Evolutionary conservation across 345 rosid species (phyloP).

Genomic region (Passiflora organensis): DNA sequence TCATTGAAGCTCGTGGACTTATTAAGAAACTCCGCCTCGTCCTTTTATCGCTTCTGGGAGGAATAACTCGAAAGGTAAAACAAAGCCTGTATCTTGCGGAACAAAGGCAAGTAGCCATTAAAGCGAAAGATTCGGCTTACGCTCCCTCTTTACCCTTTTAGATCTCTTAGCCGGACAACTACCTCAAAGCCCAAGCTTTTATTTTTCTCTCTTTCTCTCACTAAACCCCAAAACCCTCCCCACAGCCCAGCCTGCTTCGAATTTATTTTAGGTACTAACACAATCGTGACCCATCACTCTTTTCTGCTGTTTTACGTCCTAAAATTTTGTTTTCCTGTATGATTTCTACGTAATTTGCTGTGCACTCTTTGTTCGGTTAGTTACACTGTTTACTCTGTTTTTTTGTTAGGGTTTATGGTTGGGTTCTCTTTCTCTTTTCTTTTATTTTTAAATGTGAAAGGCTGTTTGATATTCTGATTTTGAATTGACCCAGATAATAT

Average conservation of each 20-base stretch:
- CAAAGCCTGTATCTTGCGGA: no score
- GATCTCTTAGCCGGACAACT: constrained; percentile 5
- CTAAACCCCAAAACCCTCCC: constrained; percentile 5
- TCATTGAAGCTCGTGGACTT: no score
- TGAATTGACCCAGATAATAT: constrained; percentile 20
- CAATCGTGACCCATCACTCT: constrained; percentile 4
- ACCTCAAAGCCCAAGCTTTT: constrained; percentile 11
- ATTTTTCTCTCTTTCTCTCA: constrained; percentile 3
- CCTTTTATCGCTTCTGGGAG: no score
- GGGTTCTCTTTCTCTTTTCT: neutral
- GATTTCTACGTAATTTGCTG: neutral
- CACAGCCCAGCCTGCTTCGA: no score
- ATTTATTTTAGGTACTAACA: constrained; percentile 25
- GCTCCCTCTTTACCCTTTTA: no score
- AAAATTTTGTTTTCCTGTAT: neutral
- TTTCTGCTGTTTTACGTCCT: neutral
- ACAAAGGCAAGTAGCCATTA: no score
- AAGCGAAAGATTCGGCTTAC: no score
- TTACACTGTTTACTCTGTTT: neutral
- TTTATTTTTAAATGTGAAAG: neutral
- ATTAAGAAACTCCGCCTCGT: no score
- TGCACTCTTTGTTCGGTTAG: constrained; percentile 8
- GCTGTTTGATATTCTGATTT: constrained; percentile 3
- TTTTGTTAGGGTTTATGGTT: constrained; percentile 28
- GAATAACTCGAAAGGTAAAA: no score